Conservation (phyloP, 805 yeast species). For the Wickerhamiella spandovensis region DNA sequence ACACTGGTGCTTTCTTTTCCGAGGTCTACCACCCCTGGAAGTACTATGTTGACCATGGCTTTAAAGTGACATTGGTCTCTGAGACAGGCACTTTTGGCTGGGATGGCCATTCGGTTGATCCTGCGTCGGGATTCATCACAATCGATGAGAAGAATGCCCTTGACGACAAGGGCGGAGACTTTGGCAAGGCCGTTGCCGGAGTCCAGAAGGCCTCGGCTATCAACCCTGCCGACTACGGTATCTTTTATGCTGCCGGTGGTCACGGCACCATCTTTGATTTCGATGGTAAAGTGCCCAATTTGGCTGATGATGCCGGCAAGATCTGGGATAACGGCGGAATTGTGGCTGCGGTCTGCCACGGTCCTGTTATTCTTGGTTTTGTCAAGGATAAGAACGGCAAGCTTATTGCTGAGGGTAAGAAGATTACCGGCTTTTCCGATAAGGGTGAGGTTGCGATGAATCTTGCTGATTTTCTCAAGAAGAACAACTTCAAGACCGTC, state of each 20-base stretch:
- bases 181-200: slow-evolving; percentile 27
- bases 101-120: slow-evolving; percentile 40
- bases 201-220: slow-evolving; percentile 38
- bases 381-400: slow-evolving; percentile 32
- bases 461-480: slow-evolving; percentile 21
- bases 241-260: slow-evolving; percentile 54
- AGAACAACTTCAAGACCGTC: slow-evolving; percentile 25
- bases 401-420: slow-evolving; percentile 37
- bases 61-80: slow-evolving; percentile 41
- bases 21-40: slow-evolving; percentile 51
- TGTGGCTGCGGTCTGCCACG: slow-evolving; percentile 56
- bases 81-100: slow-evolving; percentile 46
- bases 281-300: slow-evolving; percentile 33
- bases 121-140: slow-evolving; percentile 25
- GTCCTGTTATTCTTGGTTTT: slow-evolving; percentile 45
- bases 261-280: slow-evolving; percentile 50
- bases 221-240: slow-evolving; percentile 35
- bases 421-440: slow-evolving; percentile 48
- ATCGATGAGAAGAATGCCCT: slow-evolving; percentile 33
- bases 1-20: slow-evolving; percentile 46
- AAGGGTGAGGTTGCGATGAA: slow-evolving; percentile 34
- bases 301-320: slow-evolving; percentile 34
- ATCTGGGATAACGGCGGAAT: slow-evolving; percentile 42
- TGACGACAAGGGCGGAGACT: slow-evolving; percentile 29
- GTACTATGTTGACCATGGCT: slow-evolving; percentile 35